Evolutionary conservation across 805 yeast genomes (phyloP).

Genomic region (Hanseniaspora hatyaiensis): DNA sequence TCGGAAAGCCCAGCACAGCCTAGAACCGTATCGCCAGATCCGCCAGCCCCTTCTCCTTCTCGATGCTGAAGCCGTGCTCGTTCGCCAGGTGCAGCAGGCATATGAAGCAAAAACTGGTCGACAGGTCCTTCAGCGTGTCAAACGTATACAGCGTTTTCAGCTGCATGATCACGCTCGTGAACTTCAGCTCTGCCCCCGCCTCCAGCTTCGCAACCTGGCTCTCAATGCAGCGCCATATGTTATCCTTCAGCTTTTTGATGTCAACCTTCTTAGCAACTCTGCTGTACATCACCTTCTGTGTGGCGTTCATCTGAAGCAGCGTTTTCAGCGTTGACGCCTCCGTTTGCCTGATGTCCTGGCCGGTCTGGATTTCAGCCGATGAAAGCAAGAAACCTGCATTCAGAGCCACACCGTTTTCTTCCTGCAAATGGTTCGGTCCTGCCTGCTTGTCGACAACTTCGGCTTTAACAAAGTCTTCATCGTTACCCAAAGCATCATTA

Average conservation of each 20-base stretch:
- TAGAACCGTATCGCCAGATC: too few relatives aligned
- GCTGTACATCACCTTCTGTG: slow-evolving; percentile 44
- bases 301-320: slow-evolving; percentile 13
- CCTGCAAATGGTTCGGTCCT: not conserved
- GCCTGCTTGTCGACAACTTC: too few relatives aligned
- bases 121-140: slow-evolving; percentile 51
- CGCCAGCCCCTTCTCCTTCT: too few relatives aligned
- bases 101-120: slow-evolving; percentile 77
- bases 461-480: slow-evolving; percentile 16
- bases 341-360: slow-evolving; percentile 12
- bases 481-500: slow-evolving; percentile 29
- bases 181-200: slow-evolving; percentile 24
- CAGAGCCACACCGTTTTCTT: slow-evolving; percentile 26
- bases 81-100: slow-evolving; percentile 77
- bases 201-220: slow-evolving; percentile 50
- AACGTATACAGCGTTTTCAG: slow-evolving; percentile 43
- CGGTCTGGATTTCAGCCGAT: slow-evolving; percentile 28
- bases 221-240: slow-evolving; percentile 53
- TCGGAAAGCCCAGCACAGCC: too few relatives aligned
- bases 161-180: slow-evolving; percentile 40
- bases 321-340: slow-evolving; percentile 4
- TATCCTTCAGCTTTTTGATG: slow-evolving; percentile 58
- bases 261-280: slow-evolving; percentile 70
- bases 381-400: slow-evolving; percentile 23
- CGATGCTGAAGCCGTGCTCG: slow-evolving; percentile 60